Evolutionary conservation across 208 protist species (phyloP), one percentile per base, ranked within the genome.

Genomic region (Wallacemonas rigidus): DNA sequence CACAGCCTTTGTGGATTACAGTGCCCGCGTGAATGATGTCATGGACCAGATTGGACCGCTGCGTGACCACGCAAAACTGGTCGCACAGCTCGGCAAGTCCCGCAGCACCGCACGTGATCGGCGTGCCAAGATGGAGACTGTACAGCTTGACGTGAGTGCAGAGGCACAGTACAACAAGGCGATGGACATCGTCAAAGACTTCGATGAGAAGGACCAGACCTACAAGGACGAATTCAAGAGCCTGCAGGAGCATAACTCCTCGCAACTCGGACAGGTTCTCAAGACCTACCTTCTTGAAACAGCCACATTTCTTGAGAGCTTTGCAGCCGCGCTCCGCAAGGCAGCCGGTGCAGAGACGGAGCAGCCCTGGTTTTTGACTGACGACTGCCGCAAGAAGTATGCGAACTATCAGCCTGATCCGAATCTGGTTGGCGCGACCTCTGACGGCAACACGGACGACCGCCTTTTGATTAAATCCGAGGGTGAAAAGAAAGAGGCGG

Each of bases 191-290:
- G 69, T 75, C 6, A 75, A 50, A 17, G 75, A 77, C 60, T 80
- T 76, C 47, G 75, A 80, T 17, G 80, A 85, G 40, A 85, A 77
- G 65, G 75, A 77, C 54, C 48, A 67, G 41, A 60, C 39, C 41
- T 85, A 81, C 75, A 80, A 80, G 70, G 73, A 78, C 62, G 75
- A 80, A 39, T 81, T 81, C 67, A 53, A 72, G 41, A 85, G 72
- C 72, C 73, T 85, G 35, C 67, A 55, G 58, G 80, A 85, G 72
- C 75, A 81, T 60, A 76, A 70, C 69, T 85, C 80, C 11, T 80
- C 80, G 11, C 80, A 85, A 67, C 60, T 85, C n/a, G 80, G 72
- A 1, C 80, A 79, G 26, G 72, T 76, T 61, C 71, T 85, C 11
- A 69, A 74, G 35, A 76, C 64, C 53, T 77, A 74, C 67, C 58